Conservation (phyloP, 805 yeast species). For the Candida stauntonica region DNA sequence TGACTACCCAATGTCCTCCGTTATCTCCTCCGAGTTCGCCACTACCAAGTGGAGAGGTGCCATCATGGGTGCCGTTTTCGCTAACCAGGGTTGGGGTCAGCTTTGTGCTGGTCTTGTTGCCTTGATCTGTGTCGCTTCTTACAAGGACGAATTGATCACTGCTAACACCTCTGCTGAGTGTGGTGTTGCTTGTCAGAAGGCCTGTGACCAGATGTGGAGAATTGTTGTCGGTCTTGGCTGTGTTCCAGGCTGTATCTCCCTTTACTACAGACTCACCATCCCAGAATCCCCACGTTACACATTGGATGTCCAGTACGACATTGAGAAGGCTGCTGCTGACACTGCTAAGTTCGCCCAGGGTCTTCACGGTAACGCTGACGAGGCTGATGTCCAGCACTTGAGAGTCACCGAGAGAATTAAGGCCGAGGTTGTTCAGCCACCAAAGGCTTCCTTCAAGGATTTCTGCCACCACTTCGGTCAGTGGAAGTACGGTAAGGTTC, state of each 20-base stretch:
- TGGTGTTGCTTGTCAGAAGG: conserved; percentile 61
- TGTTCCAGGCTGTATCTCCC: conserved; percentile 80
- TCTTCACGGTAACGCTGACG: conserved; percentile 45
- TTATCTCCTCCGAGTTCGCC: conserved; percentile 87
- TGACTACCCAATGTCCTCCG: conserved; percentile 92
- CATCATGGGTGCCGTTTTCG: conserved; percentile 92
- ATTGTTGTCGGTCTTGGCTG: conserved; percentile 83
- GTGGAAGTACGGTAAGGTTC: conserved; percentile 81
- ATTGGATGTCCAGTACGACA: conserved; percentile 64
- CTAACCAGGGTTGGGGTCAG: conserved; percentile 98
- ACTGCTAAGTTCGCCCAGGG: conserved; percentile 48
- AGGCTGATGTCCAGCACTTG: conserved; percentile 40
- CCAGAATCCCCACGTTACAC: conserved; percentile 94
- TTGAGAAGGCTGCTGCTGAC: conserved; percentile 54
- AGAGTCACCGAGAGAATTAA: conserved; percentile 46
- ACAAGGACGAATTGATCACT: conserved; percentile 53
- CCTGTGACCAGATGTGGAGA: conserved; percentile 95
- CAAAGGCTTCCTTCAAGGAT: conserved; percentile 78
- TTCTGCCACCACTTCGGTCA: conserved; percentile 69
- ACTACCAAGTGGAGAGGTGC: conserved; percentile 98
- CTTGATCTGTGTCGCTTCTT: conserved; percentile 69
- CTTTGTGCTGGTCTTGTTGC: conserved; percentile 83
- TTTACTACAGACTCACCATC: conserved; percentile 88
- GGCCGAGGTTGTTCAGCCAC: conserved; percentile 54
- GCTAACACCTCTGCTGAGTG: conserved; percentile 59